Conservation (phyloP, 164 flowering plant species). For the Nelumbo lutea region DNA sequence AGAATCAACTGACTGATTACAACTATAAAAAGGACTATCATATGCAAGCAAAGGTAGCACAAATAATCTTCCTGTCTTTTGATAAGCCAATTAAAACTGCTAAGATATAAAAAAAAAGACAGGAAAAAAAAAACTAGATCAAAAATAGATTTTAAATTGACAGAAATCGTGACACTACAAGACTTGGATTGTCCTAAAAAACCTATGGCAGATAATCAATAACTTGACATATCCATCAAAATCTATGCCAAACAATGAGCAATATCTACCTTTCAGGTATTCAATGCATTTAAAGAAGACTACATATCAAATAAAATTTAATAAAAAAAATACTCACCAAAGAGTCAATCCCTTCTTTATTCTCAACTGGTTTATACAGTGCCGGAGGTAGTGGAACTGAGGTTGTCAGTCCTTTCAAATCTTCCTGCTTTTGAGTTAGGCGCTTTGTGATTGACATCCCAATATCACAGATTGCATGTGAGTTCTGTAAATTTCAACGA, state of each 20-base stretch:
- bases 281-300: neutral
- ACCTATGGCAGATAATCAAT: too few species aligned
- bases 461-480: constrained; percentile 82
- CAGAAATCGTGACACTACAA: too few species aligned
- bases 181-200: too few species aligned
- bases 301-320: neutral
- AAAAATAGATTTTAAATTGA: too few species aligned
- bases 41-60: too few species aligned
- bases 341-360: constrained; percentile 36
- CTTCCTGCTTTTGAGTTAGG: constrained; percentile 43
- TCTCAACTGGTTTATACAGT: constrained; percentile 56
- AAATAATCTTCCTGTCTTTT: too few species aligned
- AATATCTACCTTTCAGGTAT: neutral
- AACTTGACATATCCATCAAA: neutral
- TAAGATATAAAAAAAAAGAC: too few species aligned
- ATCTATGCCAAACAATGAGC: neutral
- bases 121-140: too few species aligned
- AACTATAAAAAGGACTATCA: too few species aligned
- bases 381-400: constrained; percentile 49
- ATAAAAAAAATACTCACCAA: constrained; percentile 28
- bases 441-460: constrained; percentile 69
- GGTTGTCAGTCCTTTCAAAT: constrained; percentile 24
- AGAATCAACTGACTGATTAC: too few species aligned
- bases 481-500: constrained; percentile 46
- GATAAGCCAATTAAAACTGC: too few species aligned